These are phyloP conservation scores for Tolypocladium cylindrosporum DNA, from an alignment of 2,329 filamentous ascomycete genomes.

Conservation along the genomic window DNA sequence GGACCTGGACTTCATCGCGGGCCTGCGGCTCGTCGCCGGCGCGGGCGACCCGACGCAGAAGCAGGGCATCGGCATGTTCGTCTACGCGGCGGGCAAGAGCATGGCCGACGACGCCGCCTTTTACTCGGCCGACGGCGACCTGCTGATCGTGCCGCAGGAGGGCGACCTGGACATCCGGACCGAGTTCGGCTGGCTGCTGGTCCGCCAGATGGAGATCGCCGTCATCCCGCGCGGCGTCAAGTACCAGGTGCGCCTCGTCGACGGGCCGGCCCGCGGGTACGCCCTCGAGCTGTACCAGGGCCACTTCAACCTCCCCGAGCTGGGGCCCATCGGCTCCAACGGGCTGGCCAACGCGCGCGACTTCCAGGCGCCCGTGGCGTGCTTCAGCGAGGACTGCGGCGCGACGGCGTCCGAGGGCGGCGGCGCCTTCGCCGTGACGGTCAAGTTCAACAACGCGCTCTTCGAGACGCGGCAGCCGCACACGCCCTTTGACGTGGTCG, in stretches of 20 bases:
- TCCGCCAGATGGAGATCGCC: slow-evolving; percentile 70
- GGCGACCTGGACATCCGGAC: slow-evolving; percentile 68
- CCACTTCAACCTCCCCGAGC: slow-evolving; percentile 61
- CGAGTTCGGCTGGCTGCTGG: slow-evolving; percentile 62
- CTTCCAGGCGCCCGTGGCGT: slow-evolving; percentile 63
- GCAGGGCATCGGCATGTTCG: slow-evolving; percentile 66
- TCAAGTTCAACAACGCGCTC: slow-evolving; percentile 59
- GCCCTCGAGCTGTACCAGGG: slow-evolving; percentile 66
- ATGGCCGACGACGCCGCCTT: slow-evolving; percentile 70
- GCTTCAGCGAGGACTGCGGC: slow-evolving; percentile 53
- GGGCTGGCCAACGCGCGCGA: slow-evolving; percentile 66
- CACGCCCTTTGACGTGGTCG: slow-evolving; percentile 70
- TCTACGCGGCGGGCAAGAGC: slow-evolving; percentile 68
- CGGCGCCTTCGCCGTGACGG: slow-evolving; percentile 14
- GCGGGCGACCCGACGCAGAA: slow-evolving; percentile 75
- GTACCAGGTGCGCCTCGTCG: slow-evolving; percentile 59
- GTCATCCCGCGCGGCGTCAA: slow-evolving; percentile 67
- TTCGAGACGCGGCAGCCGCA: slow-evolving; percentile 57
- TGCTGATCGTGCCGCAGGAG: slow-evolving; percentile 66
- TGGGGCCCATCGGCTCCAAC: slow-evolving; percentile 65
- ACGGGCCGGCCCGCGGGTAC: slow-evolving; percentile 58
- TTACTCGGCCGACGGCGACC: slow-evolving; percentile 75
- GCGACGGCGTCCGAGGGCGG: slow-evolving; percentile 18
- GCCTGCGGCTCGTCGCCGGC: slow-evolving; percentile 63
- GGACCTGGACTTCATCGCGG: slow-evolving; percentile 55